Conservation (phyloP, 1,284 basidiomycete species). For the Phenoliferia sp. region DNA sequence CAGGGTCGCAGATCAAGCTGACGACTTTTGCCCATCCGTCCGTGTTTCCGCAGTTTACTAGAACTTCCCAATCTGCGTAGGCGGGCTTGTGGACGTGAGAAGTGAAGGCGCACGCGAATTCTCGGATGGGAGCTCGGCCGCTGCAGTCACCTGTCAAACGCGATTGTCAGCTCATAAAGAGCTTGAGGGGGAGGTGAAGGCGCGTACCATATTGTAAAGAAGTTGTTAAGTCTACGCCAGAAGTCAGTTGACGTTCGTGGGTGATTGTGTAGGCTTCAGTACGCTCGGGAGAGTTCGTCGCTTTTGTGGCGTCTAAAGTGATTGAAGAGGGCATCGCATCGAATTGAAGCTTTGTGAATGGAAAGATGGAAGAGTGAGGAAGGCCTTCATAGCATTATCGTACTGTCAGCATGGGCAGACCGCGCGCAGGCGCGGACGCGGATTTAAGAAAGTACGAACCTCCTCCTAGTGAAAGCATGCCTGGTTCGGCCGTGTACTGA, state of each 20-base stretch:
- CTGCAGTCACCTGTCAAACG: conserved; percentile 40
- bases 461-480: neutral
- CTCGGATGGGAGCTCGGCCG: conserved; percentile 53
- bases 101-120: conserved; percentile 57
- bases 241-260: conserved; percentile 32
- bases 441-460: no score
- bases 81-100: conserved; percentile 60
- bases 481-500: neutral
- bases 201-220: conserved; percentile 62
- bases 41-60: conserved; percentile 67
- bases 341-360: conserved; percentile 4
- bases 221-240: conserved; percentile 55
- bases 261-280: neutral
- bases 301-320: conserved; percentile 2
- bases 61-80: conserved; percentile 52
- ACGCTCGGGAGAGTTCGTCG: neutral
- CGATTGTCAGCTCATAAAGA: neutral
- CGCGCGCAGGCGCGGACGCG: conserved; percentile 3
- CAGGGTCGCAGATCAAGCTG: conserved; percentile 60
- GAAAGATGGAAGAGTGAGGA: conserved; percentile 47
- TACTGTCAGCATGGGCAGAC: neutral
- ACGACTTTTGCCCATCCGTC: conserved; percentile 60
- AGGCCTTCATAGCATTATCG: conserved; percentile 41
- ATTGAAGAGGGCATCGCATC: conserved; percentile 6
- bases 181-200: neutral